These are phyloP conservation scores for Laguncularia racemosa DNA, from an alignment of 345 rosid species.

Conservation along the genomic window DNA sequence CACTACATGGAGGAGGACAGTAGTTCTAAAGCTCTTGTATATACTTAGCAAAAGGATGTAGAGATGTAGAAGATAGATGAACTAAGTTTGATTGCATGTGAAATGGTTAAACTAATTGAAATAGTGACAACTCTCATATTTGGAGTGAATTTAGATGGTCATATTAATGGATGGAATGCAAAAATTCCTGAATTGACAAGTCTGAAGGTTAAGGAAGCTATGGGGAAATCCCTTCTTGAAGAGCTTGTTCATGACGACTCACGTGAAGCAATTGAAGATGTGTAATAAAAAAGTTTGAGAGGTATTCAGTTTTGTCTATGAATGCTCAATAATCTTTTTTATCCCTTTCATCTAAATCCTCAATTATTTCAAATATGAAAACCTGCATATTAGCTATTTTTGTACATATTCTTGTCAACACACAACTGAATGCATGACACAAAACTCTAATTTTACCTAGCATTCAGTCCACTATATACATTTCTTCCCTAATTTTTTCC, in stretches of 20 bases:
- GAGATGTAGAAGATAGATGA: constrained; percentile 38
- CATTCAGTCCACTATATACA: no score
- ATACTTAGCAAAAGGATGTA: constrained; percentile 15
- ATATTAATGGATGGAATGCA: constrained; percentile 78
- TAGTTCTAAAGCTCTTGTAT: constrained; percentile 27
- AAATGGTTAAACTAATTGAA: constrained; percentile 85
- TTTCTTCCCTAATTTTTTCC: no score
- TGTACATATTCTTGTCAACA: no score
- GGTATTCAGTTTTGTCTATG: constrained; percentile 24
- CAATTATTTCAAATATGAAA: no score
- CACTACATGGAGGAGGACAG: constrained; percentile 29
- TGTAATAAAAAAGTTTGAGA: constrained; percentile 56
- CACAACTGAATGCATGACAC: no score
- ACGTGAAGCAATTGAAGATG: constrained; percentile 26
- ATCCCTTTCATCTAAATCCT: no score
- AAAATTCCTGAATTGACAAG: constrained; percentile 73
- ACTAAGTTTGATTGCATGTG: constrained; percentile 61
- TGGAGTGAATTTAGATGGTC: constrained; percentile 70
- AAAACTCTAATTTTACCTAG: no score
- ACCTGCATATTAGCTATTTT: no score
- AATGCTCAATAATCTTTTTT: no score
- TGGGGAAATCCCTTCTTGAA: constrained; percentile 59
- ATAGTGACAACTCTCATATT: constrained; percentile 79
- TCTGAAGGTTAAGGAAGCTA: constrained; percentile 48
- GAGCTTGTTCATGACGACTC: constrained; percentile 69